Evolutionary conservation across 768 basidiomycete species (phyloP), one percentile per base, ranked within the genome.

Genomic region (Macrolepiota fuliginosa): DNA sequence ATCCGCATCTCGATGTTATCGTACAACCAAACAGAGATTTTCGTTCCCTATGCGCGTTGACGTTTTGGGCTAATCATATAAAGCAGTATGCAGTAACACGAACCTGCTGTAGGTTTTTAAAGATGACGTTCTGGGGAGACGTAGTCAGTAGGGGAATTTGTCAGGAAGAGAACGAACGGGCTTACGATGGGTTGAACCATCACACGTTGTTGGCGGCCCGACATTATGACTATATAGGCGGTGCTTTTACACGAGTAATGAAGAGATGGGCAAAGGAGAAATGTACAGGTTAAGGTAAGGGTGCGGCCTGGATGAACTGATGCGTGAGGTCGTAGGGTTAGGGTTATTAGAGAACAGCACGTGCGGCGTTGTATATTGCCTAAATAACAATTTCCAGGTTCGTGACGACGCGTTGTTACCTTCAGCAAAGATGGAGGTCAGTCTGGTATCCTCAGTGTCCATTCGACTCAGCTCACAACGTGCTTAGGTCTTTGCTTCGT

Each of bases 101-200:
- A 37, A 89, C 93, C 77, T 91, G 88, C 72, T 96, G 95, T 32
- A 97, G 82, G 77, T 96, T 93, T 88, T 96, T 96, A 84, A 97
- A 97, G 76, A 97, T 97, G 64, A 96, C 91, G 80, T 96, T 96
- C 94, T 96, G 32, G 58, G 40, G 24, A 46, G 37, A 52, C 54
- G 45, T 62, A 47, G 39, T n/a, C 17, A 50, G 50, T 35, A 25
- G 56, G 49, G 36, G 52, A 39, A 42, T 4, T 22, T n/a, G 35
- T 32, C 45, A 47, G 54, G 37, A 7, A 35, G 62, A 63, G 36
- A 62, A 55, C 52, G n/a, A n/a, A n/a, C n/a, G n/a, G 53, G 2
- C 92, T 69, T 76, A 96, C 96, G 88, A 97, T 97, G 87, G 95
- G 95, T 78, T 98, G 96, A 63, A 98, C 96, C 94, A 98, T 94